These are phyloP conservation scores for Salvia rosmarinus DNA, from an alignment of 257 asterid genomes.

Conservation along the genomic window DNA sequence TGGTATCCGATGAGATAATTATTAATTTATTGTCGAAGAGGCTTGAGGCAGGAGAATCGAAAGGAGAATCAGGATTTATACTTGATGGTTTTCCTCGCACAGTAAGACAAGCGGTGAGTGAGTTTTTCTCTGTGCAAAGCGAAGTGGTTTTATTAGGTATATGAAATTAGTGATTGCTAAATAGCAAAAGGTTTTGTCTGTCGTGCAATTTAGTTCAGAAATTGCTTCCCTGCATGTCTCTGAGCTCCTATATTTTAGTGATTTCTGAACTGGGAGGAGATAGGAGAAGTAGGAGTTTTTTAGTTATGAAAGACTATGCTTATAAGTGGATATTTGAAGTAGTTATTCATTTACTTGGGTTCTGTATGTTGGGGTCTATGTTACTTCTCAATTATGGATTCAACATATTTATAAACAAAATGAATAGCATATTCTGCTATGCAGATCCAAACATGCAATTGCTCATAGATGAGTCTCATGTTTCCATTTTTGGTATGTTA, in stretches of 20 bases:
- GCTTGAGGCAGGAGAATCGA: slow-evolving; percentile 81
- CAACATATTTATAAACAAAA: background rate
- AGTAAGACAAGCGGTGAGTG: slow-evolving; percentile 91
- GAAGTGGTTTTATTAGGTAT: background rate
- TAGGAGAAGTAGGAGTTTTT: background rate
- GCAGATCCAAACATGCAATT: background rate
- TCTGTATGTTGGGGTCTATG: background rate
- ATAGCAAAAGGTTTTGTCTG: background rate
- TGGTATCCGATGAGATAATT: slow-evolving; percentile 93
- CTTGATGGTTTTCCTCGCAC: slow-evolving; percentile 97
- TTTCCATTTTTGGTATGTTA: background rate
- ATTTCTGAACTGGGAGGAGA: background rate
- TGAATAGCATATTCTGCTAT: background rate
- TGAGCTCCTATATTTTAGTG: background rate
- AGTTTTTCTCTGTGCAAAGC: slow-evolving; percentile 3
- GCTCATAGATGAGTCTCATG: slow-evolving; percentile 11
- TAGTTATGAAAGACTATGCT: slow-evolving; percentile 7
- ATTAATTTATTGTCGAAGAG: slow-evolving; percentile 84
- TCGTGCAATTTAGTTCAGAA: background rate
- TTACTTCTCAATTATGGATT: slow-evolving; percentile 2
- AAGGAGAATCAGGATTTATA: slow-evolving; percentile 88
- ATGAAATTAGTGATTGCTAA: background rate
- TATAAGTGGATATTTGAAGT: background rate
- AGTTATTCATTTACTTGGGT: background rate
- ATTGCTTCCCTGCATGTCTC: slow-evolving; percentile 1